A percentile compares a stretch with the other conserved stretches of the same genome.
phyloP scores from a whole-genome alignment of 2,329 filamentous ascomycete species.

The Botrytis elliptica region DNA sequence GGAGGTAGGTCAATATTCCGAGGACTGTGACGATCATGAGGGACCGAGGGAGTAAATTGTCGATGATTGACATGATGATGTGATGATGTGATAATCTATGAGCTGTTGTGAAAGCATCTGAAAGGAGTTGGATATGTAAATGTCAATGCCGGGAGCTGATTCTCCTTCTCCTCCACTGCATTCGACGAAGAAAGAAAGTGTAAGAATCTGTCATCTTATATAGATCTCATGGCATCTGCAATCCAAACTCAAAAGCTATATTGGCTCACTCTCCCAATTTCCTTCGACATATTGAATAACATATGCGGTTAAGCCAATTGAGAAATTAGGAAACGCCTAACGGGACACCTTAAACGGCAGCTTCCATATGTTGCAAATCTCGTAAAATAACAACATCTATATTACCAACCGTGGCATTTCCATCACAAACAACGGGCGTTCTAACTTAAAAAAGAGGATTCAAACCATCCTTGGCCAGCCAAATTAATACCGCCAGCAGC shows the following conservation, averaged over 20 bases:
- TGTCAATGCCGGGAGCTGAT: background rate
- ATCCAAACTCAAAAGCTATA: background rate
- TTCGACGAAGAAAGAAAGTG: background rate
- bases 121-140: background rate
- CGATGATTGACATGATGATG: background rate
- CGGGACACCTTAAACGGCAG: background rate
- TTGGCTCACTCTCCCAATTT: background rate
- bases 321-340: background rate
- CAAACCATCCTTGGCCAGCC: background rate
- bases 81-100: background rate
- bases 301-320: background rate
- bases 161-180: background rate
- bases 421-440: background rate
- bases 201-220: background rate
- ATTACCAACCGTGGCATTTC: background rate
- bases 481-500: background rate
- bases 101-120: background rate
- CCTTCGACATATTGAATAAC: background rate
- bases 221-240: background rate
- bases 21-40: background rate
- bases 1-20: background rate
- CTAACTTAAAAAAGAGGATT: background rate
- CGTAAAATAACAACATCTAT: background rate
- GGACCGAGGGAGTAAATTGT: too few relatives aligned
- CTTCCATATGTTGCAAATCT: background rate